phyloP scores from a whole-genome alignment of 1,284 basidiomycete species.

The Sanguinoderma infundibulare region DNA sequence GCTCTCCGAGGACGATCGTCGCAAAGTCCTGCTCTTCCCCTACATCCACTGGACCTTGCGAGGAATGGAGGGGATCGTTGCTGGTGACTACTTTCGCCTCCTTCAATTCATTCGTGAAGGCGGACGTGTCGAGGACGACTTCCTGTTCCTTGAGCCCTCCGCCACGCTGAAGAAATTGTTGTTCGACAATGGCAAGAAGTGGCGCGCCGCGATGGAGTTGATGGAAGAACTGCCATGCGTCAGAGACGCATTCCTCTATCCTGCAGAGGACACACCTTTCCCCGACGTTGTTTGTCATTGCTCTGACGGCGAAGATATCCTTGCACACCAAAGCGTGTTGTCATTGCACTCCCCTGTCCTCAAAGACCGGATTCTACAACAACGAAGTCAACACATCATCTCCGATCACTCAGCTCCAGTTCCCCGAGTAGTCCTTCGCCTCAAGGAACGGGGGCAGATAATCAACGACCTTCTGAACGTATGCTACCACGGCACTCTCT shows the following conservation, averaged over 20 bases:
- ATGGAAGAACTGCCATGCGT: too few relatives aligned
- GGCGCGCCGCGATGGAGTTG: too few relatives aligned
- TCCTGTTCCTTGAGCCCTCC: too few relatives aligned
- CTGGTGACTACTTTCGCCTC: slow-evolving; percentile 22
- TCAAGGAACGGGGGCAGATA: too few relatives aligned
- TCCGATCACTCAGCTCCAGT: too few relatives aligned
- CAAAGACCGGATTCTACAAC: background rate
- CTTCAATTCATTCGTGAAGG: slow-evolving; percentile 14
- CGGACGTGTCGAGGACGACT: background rate
- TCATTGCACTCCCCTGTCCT: background rate
- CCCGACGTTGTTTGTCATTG: background rate
- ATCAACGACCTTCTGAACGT: too few relatives aligned
- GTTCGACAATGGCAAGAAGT: too few relatives aligned
- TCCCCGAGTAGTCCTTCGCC: too few relatives aligned
- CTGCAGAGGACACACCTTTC: background rate
- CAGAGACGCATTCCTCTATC: too few relatives aligned
- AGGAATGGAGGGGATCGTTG: slow-evolving; percentile 9
- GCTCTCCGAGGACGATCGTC: background rate
- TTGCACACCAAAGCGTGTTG: background rate
- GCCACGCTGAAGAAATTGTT: too few relatives aligned
- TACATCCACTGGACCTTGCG: background rate
- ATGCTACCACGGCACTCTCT: too few relatives aligned
- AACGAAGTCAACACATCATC: too few relatives aligned
- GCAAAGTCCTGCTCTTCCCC: background rate
- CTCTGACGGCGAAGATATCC: background rate